phyloP scores from a whole-genome alignment of 768 basidiomycete genomes.

The Phanerochaete carnosa region DNA sequence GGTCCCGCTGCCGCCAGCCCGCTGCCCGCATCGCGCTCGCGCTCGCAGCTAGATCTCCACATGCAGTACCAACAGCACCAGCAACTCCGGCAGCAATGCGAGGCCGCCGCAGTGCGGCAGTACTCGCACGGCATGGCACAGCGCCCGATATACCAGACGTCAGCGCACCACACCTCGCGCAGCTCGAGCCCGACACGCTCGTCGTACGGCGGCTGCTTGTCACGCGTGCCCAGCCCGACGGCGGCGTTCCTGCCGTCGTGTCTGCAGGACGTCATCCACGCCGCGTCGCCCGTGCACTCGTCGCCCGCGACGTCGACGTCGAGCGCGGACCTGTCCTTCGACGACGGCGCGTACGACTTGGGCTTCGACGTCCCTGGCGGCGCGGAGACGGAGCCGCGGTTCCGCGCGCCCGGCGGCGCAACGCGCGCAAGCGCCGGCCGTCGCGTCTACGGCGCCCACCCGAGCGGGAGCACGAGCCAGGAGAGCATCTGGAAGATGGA shows the following conservation, averaged over 20 bases:
- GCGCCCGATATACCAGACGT: conserved; percentile 72
- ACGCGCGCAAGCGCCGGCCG: conserved; percentile 23
- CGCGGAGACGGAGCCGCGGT: not conserved
- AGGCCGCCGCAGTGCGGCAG: conserved; percentile 35
- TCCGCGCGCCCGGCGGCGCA: conserved; percentile 20
- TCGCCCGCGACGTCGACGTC: conserved; percentile 54
- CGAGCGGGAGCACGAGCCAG: conserved; percentile 17
- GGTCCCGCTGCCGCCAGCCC: not conserved
- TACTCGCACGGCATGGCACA: conserved; percentile 5
- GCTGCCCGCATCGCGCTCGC: not conserved
- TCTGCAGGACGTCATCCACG: conserved; percentile 67
- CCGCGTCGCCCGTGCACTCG: conserved; percentile 56
- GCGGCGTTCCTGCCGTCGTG: conserved; percentile 67
- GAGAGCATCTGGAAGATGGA: conserved; percentile 70
- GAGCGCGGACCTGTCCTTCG: conserved; percentile 62
- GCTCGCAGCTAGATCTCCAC: conserved; percentile 9
- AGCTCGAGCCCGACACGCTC: conserved; percentile 32
- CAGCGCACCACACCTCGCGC: conserved; percentile 34
- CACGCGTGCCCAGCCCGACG: conserved; percentile 30
- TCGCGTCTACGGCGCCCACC: conserved; percentile 31
- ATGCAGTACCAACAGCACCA: not conserved
- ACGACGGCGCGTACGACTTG: conserved; percentile 28
- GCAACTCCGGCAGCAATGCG: conserved; percentile 30
- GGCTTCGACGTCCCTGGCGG: conserved; percentile 34
- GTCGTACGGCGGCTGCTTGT: conserved; percentile 18